These are phyloP conservation scores for Nasturtium officinale DNA, from an alignment of 345 rosid species.

Conservation along the genomic window DNA sequence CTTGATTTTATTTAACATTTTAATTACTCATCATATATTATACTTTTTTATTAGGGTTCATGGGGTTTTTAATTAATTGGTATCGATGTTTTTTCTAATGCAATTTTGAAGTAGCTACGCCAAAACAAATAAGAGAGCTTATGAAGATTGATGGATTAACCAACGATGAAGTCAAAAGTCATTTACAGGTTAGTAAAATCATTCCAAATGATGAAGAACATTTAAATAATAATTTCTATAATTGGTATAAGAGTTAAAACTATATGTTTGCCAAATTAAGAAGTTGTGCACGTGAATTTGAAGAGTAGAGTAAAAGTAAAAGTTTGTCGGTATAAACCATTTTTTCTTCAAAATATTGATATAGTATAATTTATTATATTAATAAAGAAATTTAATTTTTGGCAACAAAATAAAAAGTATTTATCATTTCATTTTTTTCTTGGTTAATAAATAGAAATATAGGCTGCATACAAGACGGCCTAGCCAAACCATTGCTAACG, in stretches of 20 bases:
- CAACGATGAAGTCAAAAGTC: slow-evolving; percentile 97
- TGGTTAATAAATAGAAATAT: slow-evolving; percentile 61
- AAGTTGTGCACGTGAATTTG: slow-evolving; percentile 29
- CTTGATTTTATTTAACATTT: slow-evolving; percentile 3
- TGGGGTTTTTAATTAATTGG: neutral
- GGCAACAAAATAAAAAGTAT: neutral
- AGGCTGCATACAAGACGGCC: slow-evolving; percentile 83
- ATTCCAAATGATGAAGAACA: neutral
- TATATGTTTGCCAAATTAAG: slow-evolving; percentile 24
- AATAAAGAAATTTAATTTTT: neutral
- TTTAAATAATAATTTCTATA: neutral
- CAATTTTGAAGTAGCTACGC: slow-evolving; percentile 70
- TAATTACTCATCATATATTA: neutral
- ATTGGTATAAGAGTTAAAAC: neutral
- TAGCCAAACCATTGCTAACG: slow-evolving; percentile 48
- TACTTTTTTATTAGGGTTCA: slow-evolving; percentile 1
- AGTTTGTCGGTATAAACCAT: slow-evolving; percentile 4
- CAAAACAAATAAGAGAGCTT: slow-evolving; percentile 87
- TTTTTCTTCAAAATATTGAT: neutral
- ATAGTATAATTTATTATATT: neutral
- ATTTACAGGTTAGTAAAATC: slow-evolving; percentile 70
- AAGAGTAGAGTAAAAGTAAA: neutral
- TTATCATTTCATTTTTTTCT: neutral
- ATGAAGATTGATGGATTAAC: slow-evolving; percentile 95
- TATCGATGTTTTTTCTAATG: neutral